Conservation (phyloP, 495 filamentous ascomycete species). For the Neurospora sp. region DNA sequence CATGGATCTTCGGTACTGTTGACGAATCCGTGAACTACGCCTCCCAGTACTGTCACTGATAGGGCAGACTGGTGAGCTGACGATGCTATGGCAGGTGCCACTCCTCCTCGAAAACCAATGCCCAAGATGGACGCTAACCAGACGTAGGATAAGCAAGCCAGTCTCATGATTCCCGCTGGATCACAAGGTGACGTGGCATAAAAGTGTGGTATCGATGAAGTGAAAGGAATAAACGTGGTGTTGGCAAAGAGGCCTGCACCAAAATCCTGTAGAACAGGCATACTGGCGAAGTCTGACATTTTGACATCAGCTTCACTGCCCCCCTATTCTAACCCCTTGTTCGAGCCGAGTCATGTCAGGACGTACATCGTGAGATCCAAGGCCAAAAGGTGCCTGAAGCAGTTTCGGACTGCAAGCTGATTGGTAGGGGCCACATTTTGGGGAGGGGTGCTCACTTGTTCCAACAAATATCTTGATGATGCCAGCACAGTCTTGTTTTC, state of each 20-base stretch:
- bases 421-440: background rate
- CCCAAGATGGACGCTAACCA: background rate
- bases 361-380: background rate
- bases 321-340: background rate
- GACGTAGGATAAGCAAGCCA: background rate
- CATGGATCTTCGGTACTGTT: background rate
- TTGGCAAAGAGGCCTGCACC: background rate
- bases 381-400: background rate
- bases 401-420: background rate
- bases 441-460: background rate
- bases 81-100: background rate
- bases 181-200: background rate
- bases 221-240: background rate
- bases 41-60: background rate
- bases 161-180: background rate
- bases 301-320: background rate
- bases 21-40: constrained; percentile 9
- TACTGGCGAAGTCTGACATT: background rate
- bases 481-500: background rate
- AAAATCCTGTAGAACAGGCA: background rate
- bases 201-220: background rate
- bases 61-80: background rate
- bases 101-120: background rate
- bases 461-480: background rate
- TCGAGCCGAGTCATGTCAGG: background rate